Base-by-base conservation (phyloP, 1,284 basidiomycete species). In the Marasmius sp. region DNA sequence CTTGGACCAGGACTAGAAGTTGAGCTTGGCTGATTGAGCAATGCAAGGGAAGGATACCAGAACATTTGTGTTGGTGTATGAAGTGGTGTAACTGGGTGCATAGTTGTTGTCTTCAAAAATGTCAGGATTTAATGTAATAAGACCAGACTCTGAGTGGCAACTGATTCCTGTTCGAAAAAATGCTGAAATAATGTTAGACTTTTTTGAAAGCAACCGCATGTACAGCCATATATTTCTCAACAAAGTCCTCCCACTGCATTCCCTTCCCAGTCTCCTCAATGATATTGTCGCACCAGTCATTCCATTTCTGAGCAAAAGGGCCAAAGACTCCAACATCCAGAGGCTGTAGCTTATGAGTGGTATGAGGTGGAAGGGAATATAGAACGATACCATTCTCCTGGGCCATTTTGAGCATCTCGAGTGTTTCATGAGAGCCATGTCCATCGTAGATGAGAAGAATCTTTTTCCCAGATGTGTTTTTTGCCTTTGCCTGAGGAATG, bases 261-360 rank as follows among this genome's bases (percentile, higher is more conserved):
- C 6, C 43, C 18, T 45, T 14, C 14, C 43, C 43, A 14, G 14
- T 18, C 14, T 14, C 18, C 43, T 45, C 43, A 6, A 45, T 45
- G 6, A 45, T 45, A 14, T 45, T 6, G 43, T 45, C 43, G 6
- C 43, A 45, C 3, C 43, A 6, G 14, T 45, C 43, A 45, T 14
- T 45, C 65, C 66, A 71, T 7, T 61, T 65, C 20, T 6, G 53
- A 45, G 61, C 57, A 11, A 76, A 61, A 7, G 69, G 72, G 0
- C 71, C 68, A 67, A 79, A 79, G 6, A 72, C 66, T 0, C 74
- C 75, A 45, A 79, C 74, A 69, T 80, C 75, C 16, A 74, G 69
- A 1, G 77, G 76, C 60, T 80, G 77, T 0, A 78, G 68, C 6
- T 65, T 61, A 57, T 80, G 75, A 0, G 77, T 80, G 0, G 72